Percentiles rank a stretch among this genome's conserved stretches.
phyloP scores from a whole-genome alignment of 495 filamentous ascomycete species.

The Cairneyella variabilis region DNA sequence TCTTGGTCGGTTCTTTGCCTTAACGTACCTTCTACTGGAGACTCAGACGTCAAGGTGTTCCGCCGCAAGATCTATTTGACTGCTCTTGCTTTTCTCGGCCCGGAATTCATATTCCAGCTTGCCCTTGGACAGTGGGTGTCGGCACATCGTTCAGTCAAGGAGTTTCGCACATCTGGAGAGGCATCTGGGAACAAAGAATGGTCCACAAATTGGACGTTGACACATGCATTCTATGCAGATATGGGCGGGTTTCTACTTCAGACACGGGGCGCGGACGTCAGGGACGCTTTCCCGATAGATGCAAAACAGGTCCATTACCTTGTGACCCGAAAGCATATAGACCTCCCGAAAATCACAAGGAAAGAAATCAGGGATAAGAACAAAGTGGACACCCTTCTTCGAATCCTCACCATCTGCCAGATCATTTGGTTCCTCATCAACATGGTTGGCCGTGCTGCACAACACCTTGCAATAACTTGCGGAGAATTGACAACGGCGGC shows the following conservation, averaged over 20 bases:
- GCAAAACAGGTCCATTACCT: conserved; percentile 34
- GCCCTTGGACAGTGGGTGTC: neutral
- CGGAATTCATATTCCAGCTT: neutral
- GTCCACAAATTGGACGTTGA: conserved; percentile 32
- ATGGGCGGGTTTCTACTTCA: conserved; percentile 34
- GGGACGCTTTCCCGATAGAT: conserved; percentile 29
- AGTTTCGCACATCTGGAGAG: conserved; percentile 9
- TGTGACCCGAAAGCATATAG: conserved; percentile 13
- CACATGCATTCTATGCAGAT: conserved; percentile 35
- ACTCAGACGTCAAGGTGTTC: neutral
- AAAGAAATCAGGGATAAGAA: conserved; percentile 32
- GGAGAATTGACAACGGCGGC: conserved; percentile 7
- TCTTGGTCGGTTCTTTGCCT: conserved; percentile 9
- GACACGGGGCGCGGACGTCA: conserved; percentile 16
- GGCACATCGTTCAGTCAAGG: neutral
- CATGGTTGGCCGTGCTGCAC: neutral
- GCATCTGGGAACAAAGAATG: too few relatives aligned
- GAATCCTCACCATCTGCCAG: conserved; percentile 1
- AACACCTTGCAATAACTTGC: neutral
- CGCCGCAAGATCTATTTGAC: neutral
- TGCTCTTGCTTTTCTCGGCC: neutral
- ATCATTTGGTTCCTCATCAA: conserved; percentile 7
- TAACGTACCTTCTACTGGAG: neutral
- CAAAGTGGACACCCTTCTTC: conserved; percentile 25
- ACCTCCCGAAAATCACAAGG: conserved; percentile 5